phyloP scores from a whole-genome alignment of 345 rosid genomes.

The Mangifera indica region DNA sequence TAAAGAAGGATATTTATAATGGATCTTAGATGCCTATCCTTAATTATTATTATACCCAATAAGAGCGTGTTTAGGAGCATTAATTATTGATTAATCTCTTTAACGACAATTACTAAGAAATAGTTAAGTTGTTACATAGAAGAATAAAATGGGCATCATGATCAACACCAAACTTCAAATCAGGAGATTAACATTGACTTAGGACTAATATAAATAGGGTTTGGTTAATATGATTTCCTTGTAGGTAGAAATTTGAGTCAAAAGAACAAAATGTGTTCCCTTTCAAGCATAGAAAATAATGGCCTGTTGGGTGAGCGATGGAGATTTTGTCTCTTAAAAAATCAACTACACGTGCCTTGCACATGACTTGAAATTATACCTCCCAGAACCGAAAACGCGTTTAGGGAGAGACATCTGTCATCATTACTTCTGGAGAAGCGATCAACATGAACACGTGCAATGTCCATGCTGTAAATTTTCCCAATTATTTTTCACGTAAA shows the following conservation, averaged over 20 bases:
- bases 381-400: slow-evolving; percentile 21
- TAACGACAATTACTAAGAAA: no score
- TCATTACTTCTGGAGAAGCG: not conserved
- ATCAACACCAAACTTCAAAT: not conserved
- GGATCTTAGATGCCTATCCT: no score
- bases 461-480: not conserved
- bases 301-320: slow-evolving; percentile 27
- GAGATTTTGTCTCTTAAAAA: slow-evolving; percentile 5
- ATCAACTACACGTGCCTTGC: slow-evolving; percentile 21
- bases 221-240: no score
- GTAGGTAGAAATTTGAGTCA: slow-evolving; percentile 12
- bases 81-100: not conserved
- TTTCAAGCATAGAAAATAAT: slow-evolving; percentile 25
- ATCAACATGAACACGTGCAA: slow-evolving; percentile 17
- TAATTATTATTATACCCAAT: no score
- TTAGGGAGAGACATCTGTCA: not conserved
- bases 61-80: no score
- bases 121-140: not conserved
- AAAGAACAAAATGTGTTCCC: slow-evolving; percentile 11
- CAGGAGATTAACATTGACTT: not conserved
- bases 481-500: no score
- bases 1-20: no score
- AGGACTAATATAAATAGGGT: not conserved
- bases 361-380: slow-evolving; percentile 14
- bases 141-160: not conserved